phyloP scores from a whole-genome alignment of 345 rosid genomes.

The Ceriops decandra region DNA sequence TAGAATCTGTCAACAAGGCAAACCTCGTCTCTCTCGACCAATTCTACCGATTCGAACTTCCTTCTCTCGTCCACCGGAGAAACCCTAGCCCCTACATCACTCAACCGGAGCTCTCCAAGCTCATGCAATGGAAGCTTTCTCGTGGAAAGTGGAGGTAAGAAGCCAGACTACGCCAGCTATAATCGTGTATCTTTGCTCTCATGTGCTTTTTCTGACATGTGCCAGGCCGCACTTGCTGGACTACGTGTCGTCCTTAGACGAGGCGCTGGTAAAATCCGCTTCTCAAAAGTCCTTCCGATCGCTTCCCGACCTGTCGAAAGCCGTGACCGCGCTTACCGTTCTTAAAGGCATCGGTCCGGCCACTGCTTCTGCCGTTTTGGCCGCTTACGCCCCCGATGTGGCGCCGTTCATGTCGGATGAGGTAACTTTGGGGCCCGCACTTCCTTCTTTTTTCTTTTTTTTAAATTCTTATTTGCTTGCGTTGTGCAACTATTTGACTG shows the following conservation, averaged over 20 bases:
- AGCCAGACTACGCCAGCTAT: background rate
- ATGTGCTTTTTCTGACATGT: background rate
- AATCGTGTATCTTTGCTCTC: background rate
- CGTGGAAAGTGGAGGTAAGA: conserved; percentile 88
- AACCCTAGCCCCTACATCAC: conserved; percentile 78
- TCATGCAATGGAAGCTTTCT: conserved; percentile 91
- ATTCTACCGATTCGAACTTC: conserved; percentile 63
- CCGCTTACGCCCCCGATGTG: conserved; percentile 76
- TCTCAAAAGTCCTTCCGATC: conserved; percentile 68
- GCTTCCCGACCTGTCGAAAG: conserved; percentile 70
- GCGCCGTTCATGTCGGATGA: conserved; percentile 93
- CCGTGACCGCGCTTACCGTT: conserved; percentile 65
- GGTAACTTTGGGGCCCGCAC: conserved; percentile 31
- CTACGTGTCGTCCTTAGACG: conserved; percentile 68
- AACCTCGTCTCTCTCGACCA: conserved; percentile 65
- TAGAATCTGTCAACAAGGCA: conserved; percentile 63
- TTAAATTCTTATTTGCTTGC: background rate
- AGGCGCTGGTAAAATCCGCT: conserved; percentile 55
- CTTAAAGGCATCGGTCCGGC: conserved; percentile 94
- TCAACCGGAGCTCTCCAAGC: conserved; percentile 69
- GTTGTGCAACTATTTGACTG: conserved; percentile 60
- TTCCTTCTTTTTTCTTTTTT: background rate
- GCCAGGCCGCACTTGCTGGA: conserved; percentile 75
- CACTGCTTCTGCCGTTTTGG: conserved; percentile 81
- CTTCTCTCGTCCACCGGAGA: conserved; percentile 54